These are phyloP conservation scores for Fusarium paranaense DNA, from an alignment of 2,329 filamentous ascomycete species.

Conservation along the genomic window DNA sequence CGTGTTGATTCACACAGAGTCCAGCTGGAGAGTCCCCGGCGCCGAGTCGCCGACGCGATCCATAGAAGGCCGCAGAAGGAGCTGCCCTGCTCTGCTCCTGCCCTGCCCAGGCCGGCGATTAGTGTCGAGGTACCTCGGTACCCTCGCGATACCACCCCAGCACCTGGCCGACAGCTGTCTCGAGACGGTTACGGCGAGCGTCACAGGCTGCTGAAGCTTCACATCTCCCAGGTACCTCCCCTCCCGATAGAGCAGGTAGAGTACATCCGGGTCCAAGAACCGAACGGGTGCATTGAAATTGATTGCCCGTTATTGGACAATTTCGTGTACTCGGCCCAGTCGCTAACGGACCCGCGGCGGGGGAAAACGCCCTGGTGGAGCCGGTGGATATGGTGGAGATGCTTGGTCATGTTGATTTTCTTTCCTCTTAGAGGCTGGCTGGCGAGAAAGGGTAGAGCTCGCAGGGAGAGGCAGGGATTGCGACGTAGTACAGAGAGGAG, in stretches of 20 bases:
- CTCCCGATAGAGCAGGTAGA: constrained; percentile 13
- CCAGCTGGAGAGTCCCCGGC: not conserved
- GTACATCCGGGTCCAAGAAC: constrained; percentile 24
- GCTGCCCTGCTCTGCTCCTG: constrained; percentile 8
- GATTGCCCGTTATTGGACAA: constrained; percentile 30
- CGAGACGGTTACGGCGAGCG: not conserved
- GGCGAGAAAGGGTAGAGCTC: constrained; percentile 3
- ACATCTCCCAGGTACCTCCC: constrained; percentile 16
- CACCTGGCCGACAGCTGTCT: constrained; percentile 9
- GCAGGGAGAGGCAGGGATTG: constrained; percentile 17
- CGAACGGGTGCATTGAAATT: constrained; percentile 38
- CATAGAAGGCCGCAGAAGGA: constrained; percentile 35
- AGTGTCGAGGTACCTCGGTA: not conserved
- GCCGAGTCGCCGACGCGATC: constrained; percentile 23
- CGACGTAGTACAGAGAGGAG: constrained; percentile 6
- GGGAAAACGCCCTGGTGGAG: constrained; percentile 34
- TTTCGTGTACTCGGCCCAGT: constrained; percentile 16
- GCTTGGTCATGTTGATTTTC: constrained; percentile 42
- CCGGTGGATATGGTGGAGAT: constrained; percentile 31
- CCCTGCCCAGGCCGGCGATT: not conserved
- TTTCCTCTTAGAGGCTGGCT: constrained; percentile 38
- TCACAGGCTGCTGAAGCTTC: constrained; percentile 3
- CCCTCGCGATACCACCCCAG: not conserved
- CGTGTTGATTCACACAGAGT: constrained; percentile 24
- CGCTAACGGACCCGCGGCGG: constrained; percentile 16